Base-by-base conservation (phyloP, 805 yeast genomes). In the Cyberlindnera suaveolens region DNA sequence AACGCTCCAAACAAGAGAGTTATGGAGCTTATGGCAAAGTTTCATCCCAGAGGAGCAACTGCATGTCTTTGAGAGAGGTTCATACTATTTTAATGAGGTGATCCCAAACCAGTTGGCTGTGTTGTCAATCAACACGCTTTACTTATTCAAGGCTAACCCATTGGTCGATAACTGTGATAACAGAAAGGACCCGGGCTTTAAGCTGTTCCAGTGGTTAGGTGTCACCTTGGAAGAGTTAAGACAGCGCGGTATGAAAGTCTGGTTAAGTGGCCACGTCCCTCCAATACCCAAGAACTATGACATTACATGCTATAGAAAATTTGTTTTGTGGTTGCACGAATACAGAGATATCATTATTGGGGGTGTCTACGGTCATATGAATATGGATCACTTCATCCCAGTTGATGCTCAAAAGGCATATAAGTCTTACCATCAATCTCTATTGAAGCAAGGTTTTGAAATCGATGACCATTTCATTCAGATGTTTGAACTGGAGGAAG, bases 261-360 rank as follows among this genome's bases (percentile, higher is more conserved):
- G 95, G 95, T 64, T 87, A 18, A 70, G 82, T 35, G 95, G 96
- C 5, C 96, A 87, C 66, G 95, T 88, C 14, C 96, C 96, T 3
- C 95, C 96, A 5, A 76, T 82, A 38, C 79, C 80, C 20, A 86
- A 86, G 60, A 87, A 87, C 60, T 78, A 75, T 47, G 95, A 87
- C 54, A 67, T 72, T 16, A 70, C 82, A 35, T 87, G 96, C 57
- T 79, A 76, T 51, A 69, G 87, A 39, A 86, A 86, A 61, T 82
- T 79, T 62, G 75, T 84, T 19, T 71, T 80, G n/a, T 87, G 95
- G 95, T 64, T 80, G 31, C 78, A 85, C 54, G 96, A 86, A 58
- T 87, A 82, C 58, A 70, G 95, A 50, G 96, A 87, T 60, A 75
- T 87, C 34, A 83, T 87, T 23, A 70, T 88, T 48, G 96, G 96